Conservation (phyloP, 495 filamentous ascomycete species). For the Penicillium longicatenatum region DNA sequence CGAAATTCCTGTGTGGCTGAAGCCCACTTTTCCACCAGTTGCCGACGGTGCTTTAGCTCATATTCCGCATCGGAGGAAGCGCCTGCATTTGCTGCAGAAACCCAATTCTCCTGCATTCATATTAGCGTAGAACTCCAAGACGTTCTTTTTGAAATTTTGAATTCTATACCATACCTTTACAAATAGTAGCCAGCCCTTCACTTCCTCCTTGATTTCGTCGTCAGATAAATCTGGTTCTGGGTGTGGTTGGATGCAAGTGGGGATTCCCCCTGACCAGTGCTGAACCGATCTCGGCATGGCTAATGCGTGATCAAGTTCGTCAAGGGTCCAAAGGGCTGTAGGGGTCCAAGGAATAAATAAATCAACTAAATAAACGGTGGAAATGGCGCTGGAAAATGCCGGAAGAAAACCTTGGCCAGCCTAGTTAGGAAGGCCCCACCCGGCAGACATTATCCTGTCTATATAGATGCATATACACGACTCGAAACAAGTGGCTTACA, state of each 20-base stretch:
- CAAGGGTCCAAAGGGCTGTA: constrained; percentile 5
- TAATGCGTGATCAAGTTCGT: not conserved
- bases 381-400: constrained; percentile 6
- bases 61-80: constrained; percentile 2
- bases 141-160: not conserved
- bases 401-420: constrained; percentile 8
- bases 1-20: constrained; percentile 10
- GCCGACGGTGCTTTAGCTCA: constrained; percentile 5
- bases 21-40: constrained; percentile 10
- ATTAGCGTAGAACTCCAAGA: not conserved
- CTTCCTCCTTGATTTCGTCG: constrained; percentile 7
- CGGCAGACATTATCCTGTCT: too few relatives aligned
- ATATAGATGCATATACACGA: too few relatives aligned
- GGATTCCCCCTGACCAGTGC: constrained; percentile 7
- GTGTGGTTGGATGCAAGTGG: constrained; percentile 11
- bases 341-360: constrained; percentile 6
- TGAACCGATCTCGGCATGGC: constrained; percentile 9
- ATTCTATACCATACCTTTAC: not conserved
- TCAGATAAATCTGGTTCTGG: constrained; percentile 6
- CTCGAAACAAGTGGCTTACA: too few relatives aligned
- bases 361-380: constrained; percentile 1
- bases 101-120: constrained; percentile 6
- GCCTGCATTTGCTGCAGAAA: constrained; percentile 7
- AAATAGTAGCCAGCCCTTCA: constrained; percentile 9
- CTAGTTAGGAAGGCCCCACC: too few relatives aligned